phyloP scores from a whole-genome alignment of 805 yeast species.

The Myxozyma melibiosi region DNA sequence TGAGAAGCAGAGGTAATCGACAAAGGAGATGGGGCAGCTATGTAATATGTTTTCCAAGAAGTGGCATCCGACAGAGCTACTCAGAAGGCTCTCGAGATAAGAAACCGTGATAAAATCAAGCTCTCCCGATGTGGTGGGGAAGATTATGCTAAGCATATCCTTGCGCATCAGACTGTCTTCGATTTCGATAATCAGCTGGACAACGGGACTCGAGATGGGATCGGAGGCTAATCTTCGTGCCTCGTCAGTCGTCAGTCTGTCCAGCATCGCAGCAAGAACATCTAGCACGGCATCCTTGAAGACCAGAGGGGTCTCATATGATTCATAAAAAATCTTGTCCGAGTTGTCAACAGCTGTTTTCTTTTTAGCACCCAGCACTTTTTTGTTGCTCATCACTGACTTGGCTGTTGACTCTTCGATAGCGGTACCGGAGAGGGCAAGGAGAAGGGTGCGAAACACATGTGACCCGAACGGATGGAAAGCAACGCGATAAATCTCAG shows the following conservation, averaged over 20 bases:
- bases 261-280: conserved; percentile 49
- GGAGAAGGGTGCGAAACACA: conserved; percentile 69
- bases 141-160: conserved; percentile 16
- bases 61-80: conserved; percentile 93
- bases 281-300: conserved; percentile 54
- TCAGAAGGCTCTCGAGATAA: conserved; percentile 77
- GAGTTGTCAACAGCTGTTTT: not conserved
- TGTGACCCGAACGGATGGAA: conserved; percentile 86
- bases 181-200: conserved; percentile 73
- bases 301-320: conserved; percentile 15
- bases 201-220: conserved; percentile 82
- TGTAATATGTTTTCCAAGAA: conserved; percentile 75
- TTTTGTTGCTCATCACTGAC: conserved; percentile 20
- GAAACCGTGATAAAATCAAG: conserved; percentile 42
- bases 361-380: conserved; percentile 12
- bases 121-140: conserved; percentile 20
- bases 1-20: conserved; percentile 66
- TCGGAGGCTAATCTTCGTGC: conserved; percentile 78
- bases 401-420: conserved; percentile 46
- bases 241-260: conserved; percentile 46
- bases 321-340: not conserved
- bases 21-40: conserved; percentile 65
- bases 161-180: conserved; percentile 70
- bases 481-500: conserved; percentile 61
- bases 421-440: conserved; percentile 75